A percentile compares a stretch with the other conserved stretches of the same genome.
phyloP scores from a whole-genome alignment of 2,329 filamentous ascomycete species.

The Diaporthe batatas region DNA sequence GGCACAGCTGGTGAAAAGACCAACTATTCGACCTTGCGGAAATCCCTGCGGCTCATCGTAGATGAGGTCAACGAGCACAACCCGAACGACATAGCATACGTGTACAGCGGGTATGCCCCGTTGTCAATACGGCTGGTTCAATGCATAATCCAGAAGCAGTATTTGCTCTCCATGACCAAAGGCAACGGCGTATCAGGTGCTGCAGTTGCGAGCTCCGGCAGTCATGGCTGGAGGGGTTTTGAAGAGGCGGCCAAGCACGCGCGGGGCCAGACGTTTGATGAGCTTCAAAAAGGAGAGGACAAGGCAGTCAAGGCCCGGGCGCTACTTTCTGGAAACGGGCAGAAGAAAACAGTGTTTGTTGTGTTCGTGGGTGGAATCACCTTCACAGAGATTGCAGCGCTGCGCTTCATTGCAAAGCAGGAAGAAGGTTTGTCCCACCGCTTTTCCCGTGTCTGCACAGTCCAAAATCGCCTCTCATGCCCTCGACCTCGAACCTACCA shows the following conservation, averaged over 20 bases:
- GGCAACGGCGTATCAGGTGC: slow-evolving; percentile 66
- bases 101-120: slow-evolving; percentile 97
- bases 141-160: slow-evolving; percentile 91
- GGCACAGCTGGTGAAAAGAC: slow-evolving; percentile 77
- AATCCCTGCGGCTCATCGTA: slow-evolving; percentile 88
- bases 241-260: slow-evolving; percentile 92
- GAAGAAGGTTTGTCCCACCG: slow-evolving; percentile 72
- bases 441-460: neutral
- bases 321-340: slow-evolving; percentile 80
- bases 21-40: slow-evolving; percentile 90
- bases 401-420: slow-evolving; percentile 89
- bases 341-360: slow-evolving; percentile 90
- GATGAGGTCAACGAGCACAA: slow-evolving; percentile 97
- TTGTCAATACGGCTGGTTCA: slow-evolving; percentile 92
- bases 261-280: slow-evolving; percentile 89
- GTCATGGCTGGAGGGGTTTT: slow-evolving; percentile 91
- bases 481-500: neutral
- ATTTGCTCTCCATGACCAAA: slow-evolving; percentile 78
- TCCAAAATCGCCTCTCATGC: neutral
- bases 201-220: slow-evolving; percentile 66
- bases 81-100: slow-evolving; percentile 95
- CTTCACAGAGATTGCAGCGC: slow-evolving; percentile 93
- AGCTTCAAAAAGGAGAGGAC: slow-evolving; percentile 91
- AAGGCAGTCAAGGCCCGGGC: slow-evolving; percentile 90
- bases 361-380: slow-evolving; percentile 98